phyloP scores from a whole-genome alignment of 2,329 filamentous ascomycete species.

The Fusarium transvaalense region DNA sequence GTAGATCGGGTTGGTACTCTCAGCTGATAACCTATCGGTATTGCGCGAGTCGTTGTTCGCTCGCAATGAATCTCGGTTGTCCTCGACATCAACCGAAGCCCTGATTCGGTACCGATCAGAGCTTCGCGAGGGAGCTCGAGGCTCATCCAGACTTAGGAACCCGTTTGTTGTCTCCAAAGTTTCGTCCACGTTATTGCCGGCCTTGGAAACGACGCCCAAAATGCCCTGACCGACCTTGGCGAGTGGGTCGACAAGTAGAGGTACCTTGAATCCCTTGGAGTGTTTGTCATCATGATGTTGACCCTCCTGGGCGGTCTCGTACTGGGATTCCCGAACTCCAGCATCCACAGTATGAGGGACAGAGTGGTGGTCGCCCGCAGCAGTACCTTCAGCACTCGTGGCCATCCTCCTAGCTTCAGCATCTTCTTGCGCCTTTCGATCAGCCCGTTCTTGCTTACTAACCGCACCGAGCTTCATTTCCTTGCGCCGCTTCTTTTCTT shows the following conservation, averaged over 20 bases:
- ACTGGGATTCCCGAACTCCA: slow-evolving; percentile 57
- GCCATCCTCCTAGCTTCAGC: too few relatives aligned
- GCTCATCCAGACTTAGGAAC: slow-evolving; percentile 60
- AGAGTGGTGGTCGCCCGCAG: slow-evolving; percentile 65
- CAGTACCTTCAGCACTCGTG: too few relatives aligned
- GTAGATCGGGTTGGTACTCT: too few relatives aligned
- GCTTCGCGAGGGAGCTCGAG: too few relatives aligned
- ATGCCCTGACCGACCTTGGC: slow-evolving; percentile 64
- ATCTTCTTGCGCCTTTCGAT: slow-evolving; percentile 63
- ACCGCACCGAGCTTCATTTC: slow-evolving; percentile 61
- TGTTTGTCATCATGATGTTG: too few relatives aligned
- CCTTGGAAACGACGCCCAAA: slow-evolving; percentile 59
- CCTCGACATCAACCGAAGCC: too few relatives aligned
- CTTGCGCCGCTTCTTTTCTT: slow-evolving; percentile 74
- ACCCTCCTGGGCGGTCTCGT: too few relatives aligned
- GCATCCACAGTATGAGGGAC: slow-evolving; percentile 65
- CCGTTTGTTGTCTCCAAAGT: slow-evolving; percentile 69
- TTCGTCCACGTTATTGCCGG: slow-evolving; percentile 63
- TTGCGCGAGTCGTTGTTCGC: too few relatives aligned
- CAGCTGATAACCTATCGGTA: too few relatives aligned
- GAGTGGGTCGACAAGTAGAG: slow-evolving; percentile 55
- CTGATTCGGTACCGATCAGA: too few relatives aligned
- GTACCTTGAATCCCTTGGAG: slow-evolving; percentile 50
- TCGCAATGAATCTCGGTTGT: too few relatives aligned
- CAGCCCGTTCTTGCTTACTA: slow-evolving; percentile 64